Evolutionary conservation across 805 yeast genomes (phyloP).

Genomic region (Komagataella mondaviorum): DNA sequence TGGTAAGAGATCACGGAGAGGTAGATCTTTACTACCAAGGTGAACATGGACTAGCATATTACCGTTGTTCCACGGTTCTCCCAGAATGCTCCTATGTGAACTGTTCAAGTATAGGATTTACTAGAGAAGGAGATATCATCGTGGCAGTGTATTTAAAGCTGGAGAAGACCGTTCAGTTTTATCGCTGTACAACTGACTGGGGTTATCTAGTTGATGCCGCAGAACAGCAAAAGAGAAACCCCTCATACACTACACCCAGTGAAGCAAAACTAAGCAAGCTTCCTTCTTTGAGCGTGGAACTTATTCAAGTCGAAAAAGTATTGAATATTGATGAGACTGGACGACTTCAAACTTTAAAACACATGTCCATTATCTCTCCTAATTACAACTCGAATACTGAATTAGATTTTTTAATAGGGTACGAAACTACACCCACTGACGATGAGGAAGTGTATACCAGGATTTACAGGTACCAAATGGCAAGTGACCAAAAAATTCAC

Average conservation of each 20-base stretch:
- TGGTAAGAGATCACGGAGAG: constrained; percentile 49
- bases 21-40: constrained; percentile 51
- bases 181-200: constrained; percentile 41
- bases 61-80: constrained; percentile 17
- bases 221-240: constrained; percentile 27
- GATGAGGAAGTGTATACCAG: not conserved
- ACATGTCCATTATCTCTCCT: constrained; percentile 32
- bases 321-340: constrained; percentile 16
- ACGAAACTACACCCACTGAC: constrained; percentile 12
- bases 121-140: constrained; percentile 29
- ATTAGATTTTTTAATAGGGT: constrained; percentile 31
- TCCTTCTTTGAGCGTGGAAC: not conserved
- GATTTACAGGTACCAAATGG: not conserved
- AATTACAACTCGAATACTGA: constrained; percentile 24
- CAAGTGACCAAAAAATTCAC: not conserved
- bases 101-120: constrained; percentile 38
- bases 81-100: constrained; percentile 13
- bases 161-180: constrained; percentile 9
- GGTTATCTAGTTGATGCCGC: constrained; percentile 36
- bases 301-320: not conserved
- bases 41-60: constrained; percentile 46
- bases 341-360: constrained; percentile 11
- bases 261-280: not conserved
- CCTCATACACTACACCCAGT: constrained; percentile 36
- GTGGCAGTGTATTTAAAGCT: constrained; percentile 22